phyloP scores from a whole-genome alignment of 495 filamentous ascomycete genomes.

The Hypoxylon crocopeplum region DNA sequence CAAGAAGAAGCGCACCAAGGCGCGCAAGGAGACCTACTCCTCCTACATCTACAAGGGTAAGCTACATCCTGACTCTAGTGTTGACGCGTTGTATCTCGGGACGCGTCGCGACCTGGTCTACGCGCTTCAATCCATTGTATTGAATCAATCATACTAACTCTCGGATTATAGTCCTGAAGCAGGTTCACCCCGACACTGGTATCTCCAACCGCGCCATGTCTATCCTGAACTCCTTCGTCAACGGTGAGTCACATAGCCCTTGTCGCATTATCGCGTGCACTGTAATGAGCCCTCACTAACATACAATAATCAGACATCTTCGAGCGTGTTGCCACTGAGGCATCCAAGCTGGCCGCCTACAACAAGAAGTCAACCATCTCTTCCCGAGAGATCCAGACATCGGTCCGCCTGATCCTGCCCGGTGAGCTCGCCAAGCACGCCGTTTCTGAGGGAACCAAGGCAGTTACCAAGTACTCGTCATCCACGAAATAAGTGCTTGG shows the following conservation, averaged over 20 bases:
- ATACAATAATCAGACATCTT: constrained; percentile 80
- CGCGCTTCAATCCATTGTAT: not conserved
- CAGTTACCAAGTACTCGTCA: constrained; percentile 99
- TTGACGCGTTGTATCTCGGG: constrained; percentile 9
- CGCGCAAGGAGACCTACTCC: constrained; percentile 99
- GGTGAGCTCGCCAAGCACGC: constrained; percentile 99
- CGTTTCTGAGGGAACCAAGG: constrained; percentile 99
- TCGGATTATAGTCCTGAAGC: constrained; percentile 83
- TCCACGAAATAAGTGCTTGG: constrained; percentile 89
- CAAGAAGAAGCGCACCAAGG: constrained; percentile 99
- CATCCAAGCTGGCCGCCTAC: constrained; percentile 98
- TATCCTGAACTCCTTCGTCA: constrained; percentile 99
- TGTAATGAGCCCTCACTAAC: constrained; percentile 39
- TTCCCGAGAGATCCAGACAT: constrained; percentile 98
- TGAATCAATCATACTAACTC: constrained; percentile 11
- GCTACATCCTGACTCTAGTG: constrained; percentile 36
- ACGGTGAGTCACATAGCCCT: constrained; percentile 68
- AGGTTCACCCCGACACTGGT: constrained; percentile 99
- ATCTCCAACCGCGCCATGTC: constrained; percentile 99
- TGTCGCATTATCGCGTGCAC: not conserved
- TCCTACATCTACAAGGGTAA: constrained; percentile 99
- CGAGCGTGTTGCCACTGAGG: constrained; percentile 98
- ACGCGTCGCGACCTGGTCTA: constrained; percentile 8
- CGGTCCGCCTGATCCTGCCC: constrained; percentile 95
- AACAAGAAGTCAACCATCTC: constrained; percentile 99